A percentile compares a stretch with the other conserved stretches of the same genome.
These are phyloP conservation scores for Fusarium sp. DNA, from an alignment of 2,329 filamentous ascomycete species.

Conservation along the genomic window DNA sequence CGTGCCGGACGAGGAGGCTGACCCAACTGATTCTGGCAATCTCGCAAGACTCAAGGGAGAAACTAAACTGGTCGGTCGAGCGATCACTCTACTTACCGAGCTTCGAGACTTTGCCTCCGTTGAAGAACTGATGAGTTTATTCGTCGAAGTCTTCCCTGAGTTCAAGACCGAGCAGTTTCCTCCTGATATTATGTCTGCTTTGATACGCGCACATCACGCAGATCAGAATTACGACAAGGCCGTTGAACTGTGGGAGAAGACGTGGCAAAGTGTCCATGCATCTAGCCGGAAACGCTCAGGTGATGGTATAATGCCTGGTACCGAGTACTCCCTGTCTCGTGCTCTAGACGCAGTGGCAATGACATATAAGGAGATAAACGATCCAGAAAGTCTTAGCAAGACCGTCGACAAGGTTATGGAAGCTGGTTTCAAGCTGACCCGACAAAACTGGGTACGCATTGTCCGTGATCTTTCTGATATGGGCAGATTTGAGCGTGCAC, in stretches of 20 bases:
- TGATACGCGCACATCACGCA: constrained; percentile 75
- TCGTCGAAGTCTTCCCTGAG: constrained; percentile 56
- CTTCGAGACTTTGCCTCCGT: constrained; percentile 64
- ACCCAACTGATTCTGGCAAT: constrained; percentile 23
- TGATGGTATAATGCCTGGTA: constrained; percentile 55
- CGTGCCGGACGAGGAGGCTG: not conserved
- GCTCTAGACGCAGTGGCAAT: constrained; percentile 63
- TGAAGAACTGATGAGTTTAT: constrained; percentile 67
- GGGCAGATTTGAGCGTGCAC: constrained; percentile 73
- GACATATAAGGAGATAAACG: constrained; percentile 54
- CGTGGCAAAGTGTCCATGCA: constrained; percentile 64
- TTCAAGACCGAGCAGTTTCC: constrained; percentile 57
- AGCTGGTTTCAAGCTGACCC: constrained; percentile 79
- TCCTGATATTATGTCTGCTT: constrained; percentile 66
- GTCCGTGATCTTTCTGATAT: constrained; percentile 74
- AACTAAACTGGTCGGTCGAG: constrained; percentile 49
- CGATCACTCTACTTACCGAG: constrained; percentile 51
- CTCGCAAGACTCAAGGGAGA: constrained; percentile 40
- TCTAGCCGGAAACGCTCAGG: constrained; percentile 41
- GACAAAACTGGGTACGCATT: constrained; percentile 83
- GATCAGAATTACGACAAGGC: constrained; percentile 70
- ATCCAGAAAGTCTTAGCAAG: constrained; percentile 60
- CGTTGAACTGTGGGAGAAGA: constrained; percentile 73
- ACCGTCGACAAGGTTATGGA: constrained; percentile 67
- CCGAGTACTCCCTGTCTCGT: constrained; percentile 65